Percentiles rank a stretch among this genome's conserved stretches.
Evolutionary conservation across 2,329 filamentous ascomycete genomes (phyloP).

Genomic region (Penicillium sp.): DNA sequence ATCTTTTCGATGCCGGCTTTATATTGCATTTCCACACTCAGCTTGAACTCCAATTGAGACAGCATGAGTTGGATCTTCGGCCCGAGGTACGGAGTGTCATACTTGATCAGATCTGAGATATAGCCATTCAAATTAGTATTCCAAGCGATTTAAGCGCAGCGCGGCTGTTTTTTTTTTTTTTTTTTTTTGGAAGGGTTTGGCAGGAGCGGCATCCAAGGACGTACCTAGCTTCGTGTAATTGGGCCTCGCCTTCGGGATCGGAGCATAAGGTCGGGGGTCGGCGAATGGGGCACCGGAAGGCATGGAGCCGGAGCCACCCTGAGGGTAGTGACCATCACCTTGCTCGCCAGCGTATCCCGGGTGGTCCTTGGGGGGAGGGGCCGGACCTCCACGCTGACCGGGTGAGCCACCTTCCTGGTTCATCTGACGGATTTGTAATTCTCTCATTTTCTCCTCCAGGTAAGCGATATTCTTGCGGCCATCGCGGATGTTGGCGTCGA

Average conservation of each 20-base stretch:
- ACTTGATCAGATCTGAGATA: slow-evolving; percentile 86
- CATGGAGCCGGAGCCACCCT: slow-evolving; percentile 69
- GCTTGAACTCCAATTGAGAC: slow-evolving; percentile 96
- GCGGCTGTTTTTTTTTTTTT: not conserved
- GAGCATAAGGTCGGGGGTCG: slow-evolving; percentile 65
- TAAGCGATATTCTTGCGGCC: slow-evolving; percentile 91
- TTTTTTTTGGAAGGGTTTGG: not conserved
- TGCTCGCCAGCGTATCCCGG: slow-evolving; percentile 54
- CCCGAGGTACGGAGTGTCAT: slow-evolving; percentile 90
- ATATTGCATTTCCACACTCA: slow-evolving; percentile 98
- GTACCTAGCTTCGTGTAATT: slow-evolving; percentile 96
- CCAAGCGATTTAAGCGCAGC: slow-evolving; percentile 8
- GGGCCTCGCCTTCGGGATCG: slow-evolving; percentile 70
- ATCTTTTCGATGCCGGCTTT: slow-evolving; percentile 99
- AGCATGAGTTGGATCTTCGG: slow-evolving; percentile 99
- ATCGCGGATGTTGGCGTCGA: slow-evolving; percentile 93
- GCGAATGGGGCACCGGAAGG: slow-evolving; percentile 77
- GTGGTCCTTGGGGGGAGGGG: slow-evolving; percentile 72
- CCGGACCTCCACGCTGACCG: slow-evolving; percentile 48
- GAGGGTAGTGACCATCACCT: slow-evolving; percentile 54
- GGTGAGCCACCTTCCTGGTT: slow-evolving; percentile 51
- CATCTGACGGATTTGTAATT: slow-evolving; percentile 79
- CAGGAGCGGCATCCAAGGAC: slow-evolving; percentile 28
- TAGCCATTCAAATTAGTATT: slow-evolving; percentile 20
- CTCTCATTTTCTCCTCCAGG: slow-evolving; percentile 85